Evolutionary conservation across 768 basidiomycete genomes (phyloP), one percentile per base, ranked within the genome.

Genomic region (Amanita molliuscula): DNA sequence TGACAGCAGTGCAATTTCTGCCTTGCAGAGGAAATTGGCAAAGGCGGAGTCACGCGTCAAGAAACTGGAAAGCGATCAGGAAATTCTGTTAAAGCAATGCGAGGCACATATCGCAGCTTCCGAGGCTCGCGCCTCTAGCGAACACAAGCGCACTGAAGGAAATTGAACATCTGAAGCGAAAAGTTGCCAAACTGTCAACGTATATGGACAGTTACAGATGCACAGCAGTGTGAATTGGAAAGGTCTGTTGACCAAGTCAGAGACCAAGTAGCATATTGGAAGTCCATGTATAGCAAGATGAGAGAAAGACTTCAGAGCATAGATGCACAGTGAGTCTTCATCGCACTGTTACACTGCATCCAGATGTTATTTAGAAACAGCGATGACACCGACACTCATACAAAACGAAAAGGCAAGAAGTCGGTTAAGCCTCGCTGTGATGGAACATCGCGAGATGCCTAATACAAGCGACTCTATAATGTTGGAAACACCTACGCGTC

Each of bases 1-100:
- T 47, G 73, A 75, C 55, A 41, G 56, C 20, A 44, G 61, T n/a
- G 54, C 52, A 18, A 46, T 57, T 36, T 55, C 56, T 20, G 55
- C 45, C 23, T 54, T 67, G 3, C 53, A 67, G 35, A 64, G 61
- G 18, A 65, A 72, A 47, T 60, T 75, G 9, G 59, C 63, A 2
- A 44, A 54, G 13, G 63, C 75, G 20, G 70, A 73, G 26, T 60
- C 55, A 15, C 71, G 68, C 25, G 61, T 78, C 15, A 59, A 62
- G 9, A 55, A 55, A 6, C 66, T 77, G 6, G 60, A 65, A 33
- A 59, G 54, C 31, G 70, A 74, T 38, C 75, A 76, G 41, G 67
- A 71, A 10, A 56, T 59, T 1, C 65, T 82, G 7, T 63, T 74
- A 28, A 54, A 44, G n/a, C 67, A 68, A 34, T 75, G 73, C 59